These are phyloP conservation scores for Wickerhamiella alocasiicola DNA, from an alignment of 805 yeast genomes.

Conservation along the genomic window DNA sequence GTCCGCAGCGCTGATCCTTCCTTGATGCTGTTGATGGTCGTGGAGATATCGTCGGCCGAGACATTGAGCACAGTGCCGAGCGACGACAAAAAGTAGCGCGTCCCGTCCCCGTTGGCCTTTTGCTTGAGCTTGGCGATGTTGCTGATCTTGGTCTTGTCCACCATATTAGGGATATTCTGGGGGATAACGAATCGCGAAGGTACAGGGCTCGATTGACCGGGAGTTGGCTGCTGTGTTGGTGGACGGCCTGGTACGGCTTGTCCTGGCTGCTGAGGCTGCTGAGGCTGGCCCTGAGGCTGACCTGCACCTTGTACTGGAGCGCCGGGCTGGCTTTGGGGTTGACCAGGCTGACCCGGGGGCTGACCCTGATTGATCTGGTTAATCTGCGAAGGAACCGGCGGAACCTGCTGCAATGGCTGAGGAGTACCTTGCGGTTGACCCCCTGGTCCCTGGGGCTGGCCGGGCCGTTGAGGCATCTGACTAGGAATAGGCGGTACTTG, in stretches of 20 bases:
- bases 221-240: constrained; percentile 1
- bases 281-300: not conserved
- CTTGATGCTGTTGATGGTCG: constrained; percentile 11
- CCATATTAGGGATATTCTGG: constrained; percentile 7
- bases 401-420: not conserved
- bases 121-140: constrained; percentile 21
- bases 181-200: not conserved
- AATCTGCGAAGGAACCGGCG: not conserved
- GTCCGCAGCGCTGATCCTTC: constrained; percentile 3
- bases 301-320: no score
- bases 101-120: constrained; percentile 24
- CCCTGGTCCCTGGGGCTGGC: not conserved
- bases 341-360: not conserved
- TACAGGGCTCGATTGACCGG: constrained; percentile 1
- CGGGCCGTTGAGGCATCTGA: constrained; percentile 9
- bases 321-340: not conserved
- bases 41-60: constrained; percentile 23
- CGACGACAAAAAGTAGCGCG: constrained; percentile 24
- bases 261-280: not conserved
- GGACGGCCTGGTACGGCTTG: no score
- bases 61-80: constrained; percentile 28
- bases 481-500: constrained; percentile 8
- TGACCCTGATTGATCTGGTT: not conserved
- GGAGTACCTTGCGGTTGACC: not conserved
- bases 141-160: constrained; percentile 18